Base-by-base conservation (phyloP, 2,329 filamentous ascomycete genomes). In the Colletotrichum euphorbiae region DNA sequence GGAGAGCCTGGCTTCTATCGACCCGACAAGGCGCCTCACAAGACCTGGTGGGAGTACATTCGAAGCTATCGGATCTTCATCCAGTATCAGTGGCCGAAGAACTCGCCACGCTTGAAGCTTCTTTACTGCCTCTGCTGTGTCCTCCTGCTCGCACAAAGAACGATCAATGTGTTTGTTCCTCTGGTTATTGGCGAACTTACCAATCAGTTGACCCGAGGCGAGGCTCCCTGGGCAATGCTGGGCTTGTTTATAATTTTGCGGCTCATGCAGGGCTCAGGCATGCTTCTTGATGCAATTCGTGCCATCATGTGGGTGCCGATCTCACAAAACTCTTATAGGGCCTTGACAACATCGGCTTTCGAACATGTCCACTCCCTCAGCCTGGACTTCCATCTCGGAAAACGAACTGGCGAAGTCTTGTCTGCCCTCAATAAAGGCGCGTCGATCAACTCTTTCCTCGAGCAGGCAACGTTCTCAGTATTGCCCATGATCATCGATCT, bases 361-460 rank as follows among this genome's bases (percentile, higher is more conserved):
- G 95, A 98, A 80, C 96, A 99, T 77, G 96, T 99, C 21, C 96
- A 99, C 79, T 91, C 91, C 57, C 89, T 99, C 38, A 98, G 94
- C 78, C 86, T 98, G 72, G 96, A 98, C 77, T 99, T 99, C 75
- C 96, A 99, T 77, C 87, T 98, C 3, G 94, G 93, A 59, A 99
- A 99, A 81, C 93, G 95, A 75, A 99, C 96, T 0, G 96, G 96
- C 70, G 96, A 99, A 80, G 94, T 99, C 9, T 83, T 98, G 15
- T 98, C 95, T 13, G 96, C 96, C 1, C 85, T 99, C 71, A 97
- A 96, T 82, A 99, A 99, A 79, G 96, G 96, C 51, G 94, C 91
- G 69, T 93, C 95, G 3, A 97, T 99, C 83, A 98, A 98, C 76
- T 93, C 92, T 6, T 99, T 99, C 77, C 86, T 99, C 64, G 96